Evolutionary conservation across 495 filamentous ascomycete genomes (phyloP).

Genomic region (Penicillium egyptiacum): DNA sequence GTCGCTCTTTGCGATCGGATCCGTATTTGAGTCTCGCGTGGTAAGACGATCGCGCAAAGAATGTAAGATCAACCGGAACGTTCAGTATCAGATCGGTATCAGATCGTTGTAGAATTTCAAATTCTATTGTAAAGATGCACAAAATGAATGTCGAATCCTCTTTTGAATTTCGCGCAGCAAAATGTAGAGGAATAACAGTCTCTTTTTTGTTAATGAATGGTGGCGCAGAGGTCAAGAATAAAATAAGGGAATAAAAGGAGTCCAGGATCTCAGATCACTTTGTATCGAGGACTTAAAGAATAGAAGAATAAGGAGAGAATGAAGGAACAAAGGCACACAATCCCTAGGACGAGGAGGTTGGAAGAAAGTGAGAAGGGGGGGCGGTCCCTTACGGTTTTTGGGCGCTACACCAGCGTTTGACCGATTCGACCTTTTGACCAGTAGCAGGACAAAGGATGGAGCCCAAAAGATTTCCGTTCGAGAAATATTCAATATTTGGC

Average conservation of each 20-base stretch:
- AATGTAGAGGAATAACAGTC: conserved; percentile 16
- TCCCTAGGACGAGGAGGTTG: conserved; percentile 16
- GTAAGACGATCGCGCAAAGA: conserved; percentile 37
- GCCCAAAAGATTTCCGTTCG: not conserved
- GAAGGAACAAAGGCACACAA: conserved; percentile 24
- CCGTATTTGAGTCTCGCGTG: conserved; percentile 25
- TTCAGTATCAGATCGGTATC: conserved; percentile 30
- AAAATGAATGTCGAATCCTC: conserved; percentile 26
- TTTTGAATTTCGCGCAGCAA: conserved; percentile 31
- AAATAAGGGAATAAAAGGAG: conserved; percentile 29
- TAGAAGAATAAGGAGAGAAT: conserved; percentile 31
- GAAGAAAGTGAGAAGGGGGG: conserved; percentile 15
- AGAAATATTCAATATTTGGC: not conserved
- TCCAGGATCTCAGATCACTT: conserved; percentile 45
- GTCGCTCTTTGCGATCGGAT: conserved; percentile 11
- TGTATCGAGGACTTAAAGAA: conserved; percentile 39
- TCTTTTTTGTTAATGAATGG: conserved; percentile 35
- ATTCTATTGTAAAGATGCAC: conserved; percentile 15
- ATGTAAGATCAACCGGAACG: conserved; percentile 34
- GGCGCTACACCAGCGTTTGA: conserved; percentile 17
- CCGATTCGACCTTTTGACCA: not conserved
- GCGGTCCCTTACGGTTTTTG: conserved; percentile 18
- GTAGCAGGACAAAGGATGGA: not conserved
- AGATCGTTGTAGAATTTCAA: conserved; percentile 3
- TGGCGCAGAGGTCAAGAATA: conserved; percentile 42